Base-by-base conservation (phyloP, 192 early-diverging fungal genomes). In the Coemansia sp. region DNA sequence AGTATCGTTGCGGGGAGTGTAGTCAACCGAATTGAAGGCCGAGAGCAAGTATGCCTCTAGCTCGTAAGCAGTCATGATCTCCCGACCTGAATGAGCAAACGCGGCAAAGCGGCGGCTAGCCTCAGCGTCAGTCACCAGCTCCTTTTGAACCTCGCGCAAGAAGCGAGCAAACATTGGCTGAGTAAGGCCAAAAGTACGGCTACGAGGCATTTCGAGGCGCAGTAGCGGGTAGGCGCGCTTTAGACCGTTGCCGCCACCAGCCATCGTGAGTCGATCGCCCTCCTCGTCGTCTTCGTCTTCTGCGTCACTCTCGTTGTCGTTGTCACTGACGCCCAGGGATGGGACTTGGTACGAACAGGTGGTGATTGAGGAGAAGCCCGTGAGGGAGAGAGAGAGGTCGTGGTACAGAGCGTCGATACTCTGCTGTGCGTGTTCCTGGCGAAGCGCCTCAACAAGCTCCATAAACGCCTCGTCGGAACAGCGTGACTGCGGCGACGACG, bases 21-120 rank as follows among this genome's bases (percentile, higher is more conserved):
- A 62, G 31, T 65, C 66, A 0, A 71, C 9, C n/a, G 65, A 65
- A 56, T 82, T 82, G 64, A 67, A 75, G 11, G 28, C 64, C 11
- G 79, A 82, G 25, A 70, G 35, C 50, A 76, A 52, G 36, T 82
- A 82, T 14, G 70, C 79, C 42, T 82, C 79, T 28, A 82, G 62
- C 61, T 73, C 79, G 35, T 71, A 82, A 14, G 73, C 58, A 9
- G 66, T 57, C 79, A 82, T 75, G 16, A 61, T 38, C 21, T 73
- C 59, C 34, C 58, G 66, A 5, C 45, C 73, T 9, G 47, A 38
- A 12, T 45, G 43, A 9, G 65, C 66, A 66, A 82, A 82, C 21
- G 74, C 60, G 12, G 53, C 35, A 50, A 82, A 82, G 12, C 69
- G 61, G 21, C 47, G 62, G 55, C 69, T 67, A 8, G 66, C 47